These are phyloP conservation scores for Telopea speciosissima DNA, from an alignment of 177 flowering plant species.

Conservation along the genomic window DNA sequence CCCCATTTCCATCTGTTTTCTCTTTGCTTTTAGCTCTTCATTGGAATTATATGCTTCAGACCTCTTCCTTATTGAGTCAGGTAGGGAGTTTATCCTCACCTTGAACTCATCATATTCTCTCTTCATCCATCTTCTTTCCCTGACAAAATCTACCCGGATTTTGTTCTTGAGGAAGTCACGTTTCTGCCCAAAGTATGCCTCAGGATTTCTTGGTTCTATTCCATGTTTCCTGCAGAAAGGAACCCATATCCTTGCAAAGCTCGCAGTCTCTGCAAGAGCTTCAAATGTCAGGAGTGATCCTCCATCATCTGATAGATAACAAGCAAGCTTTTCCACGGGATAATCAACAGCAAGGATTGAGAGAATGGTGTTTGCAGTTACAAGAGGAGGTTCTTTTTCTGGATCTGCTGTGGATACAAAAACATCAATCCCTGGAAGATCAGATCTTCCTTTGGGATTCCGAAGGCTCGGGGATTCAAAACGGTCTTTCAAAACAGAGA, in stretches of 20 bases:
- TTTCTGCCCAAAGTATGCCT: conserved; percentile 78
- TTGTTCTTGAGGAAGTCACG: conserved; percentile 75
- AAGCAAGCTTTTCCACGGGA: conserved; percentile 84
- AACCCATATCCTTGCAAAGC: conserved; percentile 80
- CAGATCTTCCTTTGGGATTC: conserved; percentile 79
- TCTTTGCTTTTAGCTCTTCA: conserved; percentile 58
- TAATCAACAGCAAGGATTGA: conserved; percentile 86
- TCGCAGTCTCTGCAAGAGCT: conserved; percentile 85
- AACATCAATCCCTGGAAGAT: conserved; percentile 84
- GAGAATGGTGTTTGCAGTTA: conserved; percentile 87
- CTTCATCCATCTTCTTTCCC: conserved; percentile 77
- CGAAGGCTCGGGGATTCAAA: conserved; percentile 68
- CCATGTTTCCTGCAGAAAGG: conserved; percentile 77
- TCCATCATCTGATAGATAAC: conserved; percentile 87
- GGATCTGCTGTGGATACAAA: conserved; percentile 95
- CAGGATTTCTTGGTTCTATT: conserved; percentile 80
- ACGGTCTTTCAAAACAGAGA: conserved; percentile 61
- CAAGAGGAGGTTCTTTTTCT: conserved; percentile 94
- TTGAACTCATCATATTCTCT: conserved; percentile 91
- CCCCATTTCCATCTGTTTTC: conserved; percentile 60
- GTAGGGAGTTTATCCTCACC: conserved; percentile 78
- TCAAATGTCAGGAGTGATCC: conserved; percentile 81
- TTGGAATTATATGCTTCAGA: conserved; percentile 85
- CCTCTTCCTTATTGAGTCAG: conserved; percentile 73
- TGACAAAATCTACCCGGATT: conserved; percentile 65